These are phyloP conservation scores for Aphanomyces stellatus DNA, from an alignment of 352 stramenopile species.

Conservation along the genomic window DNA sequence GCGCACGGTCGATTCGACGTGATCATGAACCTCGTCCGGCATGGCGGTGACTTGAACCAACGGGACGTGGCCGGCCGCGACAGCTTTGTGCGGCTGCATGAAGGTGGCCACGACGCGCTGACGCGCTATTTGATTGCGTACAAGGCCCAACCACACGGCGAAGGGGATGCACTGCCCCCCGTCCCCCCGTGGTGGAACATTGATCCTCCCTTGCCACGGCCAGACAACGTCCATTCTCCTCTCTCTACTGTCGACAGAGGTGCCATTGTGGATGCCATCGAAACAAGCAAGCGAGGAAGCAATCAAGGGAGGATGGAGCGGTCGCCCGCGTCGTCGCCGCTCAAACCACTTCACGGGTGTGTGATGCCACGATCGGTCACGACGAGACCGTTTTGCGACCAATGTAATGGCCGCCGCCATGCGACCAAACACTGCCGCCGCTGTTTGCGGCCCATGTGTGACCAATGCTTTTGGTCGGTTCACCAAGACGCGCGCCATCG, in stretches of 20 bases:
- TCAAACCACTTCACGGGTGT: background rate
- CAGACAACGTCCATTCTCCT: too few relatives aligned
- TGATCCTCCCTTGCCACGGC: background rate
- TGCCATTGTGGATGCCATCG: too few relatives aligned
- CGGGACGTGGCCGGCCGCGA: background rate
- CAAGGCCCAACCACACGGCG: background rate
- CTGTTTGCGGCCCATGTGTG: background rate
- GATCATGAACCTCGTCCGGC: background rate
- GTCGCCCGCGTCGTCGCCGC: background rate
- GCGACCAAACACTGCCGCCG: background rate
- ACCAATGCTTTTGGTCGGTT: slow-evolving; percentile 1
- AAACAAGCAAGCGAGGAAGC: too few relatives aligned
- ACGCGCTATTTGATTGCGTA: background rate
- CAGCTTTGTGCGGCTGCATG: background rate
- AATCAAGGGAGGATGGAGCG: too few relatives aligned
- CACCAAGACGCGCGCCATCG: background rate
- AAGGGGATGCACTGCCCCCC: too few relatives aligned
- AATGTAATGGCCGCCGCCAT: background rate
- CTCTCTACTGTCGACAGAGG: too few relatives aligned
- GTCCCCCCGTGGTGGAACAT: background rate
- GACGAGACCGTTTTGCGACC: background rate
- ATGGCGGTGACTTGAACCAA: background rate
- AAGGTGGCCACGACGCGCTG: background rate
- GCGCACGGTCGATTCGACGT: background rate
- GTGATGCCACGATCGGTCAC: background rate